Base-by-base conservation (phyloP, 495 filamentous ascomycete genomes). In the Cercophora newfieldiana region DNA sequence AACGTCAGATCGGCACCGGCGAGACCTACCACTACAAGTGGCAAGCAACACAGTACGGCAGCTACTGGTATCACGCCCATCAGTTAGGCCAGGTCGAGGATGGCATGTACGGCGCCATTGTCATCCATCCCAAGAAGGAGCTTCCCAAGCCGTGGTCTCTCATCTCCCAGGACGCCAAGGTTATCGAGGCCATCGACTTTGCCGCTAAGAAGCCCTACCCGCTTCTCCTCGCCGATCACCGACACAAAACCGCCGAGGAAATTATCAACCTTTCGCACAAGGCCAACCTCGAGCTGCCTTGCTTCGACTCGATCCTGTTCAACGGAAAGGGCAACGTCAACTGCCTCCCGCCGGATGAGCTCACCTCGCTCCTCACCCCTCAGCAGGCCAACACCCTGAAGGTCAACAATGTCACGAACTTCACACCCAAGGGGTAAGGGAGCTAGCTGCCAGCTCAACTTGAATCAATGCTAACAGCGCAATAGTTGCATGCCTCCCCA, bases 11-110 rank as follows among this genome's bases (percentile, higher is more conserved):
- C 44, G 64, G 69, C 49, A 77, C 82, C 2, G 81, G 79, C 7
- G 67, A 70, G 10, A 77, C 62, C 10, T 87, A 79, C 44, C 70
- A 66, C 18, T 85, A 86, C 65, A 71, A 74, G 31, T 88, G 78
- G 74, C 77, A 71, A 1, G 85, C 83, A 6, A 76, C 71, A 6
- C 77, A 80, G 21, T 81, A 81, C 66, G 85, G 85, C 21, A 81
- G 77, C 18, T 85, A 83, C 71, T 84, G 79, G 80, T 87, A 87
- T 64, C 85, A 87, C 69, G 74, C 80, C n/a, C 86, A 88, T 64
- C 69, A 72, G 21, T 69, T 71, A 30, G 77, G 76, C 7, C 77
- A 81, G 58, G 72, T 86, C 21, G 76, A 80, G 65, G 85, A 88
- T 67, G 86, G 86, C 19, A 75, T 84, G 10, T 83, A 79, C 33